phyloP scores from a whole-genome alignment of 768 basidiomycete species.

The Boletus rubescentipes region DNA sequence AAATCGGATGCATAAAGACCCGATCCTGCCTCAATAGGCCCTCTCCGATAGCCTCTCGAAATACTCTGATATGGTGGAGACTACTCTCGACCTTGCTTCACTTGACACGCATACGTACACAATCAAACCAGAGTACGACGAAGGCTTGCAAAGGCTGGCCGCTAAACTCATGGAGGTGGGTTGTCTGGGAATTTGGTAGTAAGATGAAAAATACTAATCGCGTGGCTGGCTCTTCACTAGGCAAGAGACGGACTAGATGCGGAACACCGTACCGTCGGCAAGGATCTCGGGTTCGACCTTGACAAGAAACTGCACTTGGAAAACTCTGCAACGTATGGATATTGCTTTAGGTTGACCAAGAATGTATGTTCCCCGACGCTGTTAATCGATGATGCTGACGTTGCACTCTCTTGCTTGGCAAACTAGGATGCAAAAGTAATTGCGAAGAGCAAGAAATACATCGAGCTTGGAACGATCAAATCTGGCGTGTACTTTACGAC shows the following conservation, averaged over 20 bases:
- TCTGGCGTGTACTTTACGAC: constrained; percentile 91
- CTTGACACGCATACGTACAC: constrained; percentile 85
- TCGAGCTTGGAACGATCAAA: constrained; percentile 82
- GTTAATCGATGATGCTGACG: background rate
- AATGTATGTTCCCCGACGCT: constrained; percentile 51
- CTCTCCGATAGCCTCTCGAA: constrained; percentile 62
- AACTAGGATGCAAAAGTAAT: constrained; percentile 77
- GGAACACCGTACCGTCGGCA: constrained; percentile 70
- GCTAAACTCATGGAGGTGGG: constrained; percentile 59
- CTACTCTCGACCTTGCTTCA: constrained; percentile 88
- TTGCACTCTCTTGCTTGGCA: background rate
- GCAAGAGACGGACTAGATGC: constrained; percentile 78
- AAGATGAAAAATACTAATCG: background rate
- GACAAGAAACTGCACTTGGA: constrained; percentile 97
- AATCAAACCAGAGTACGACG: constrained; percentile 91
- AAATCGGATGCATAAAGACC: background rate
- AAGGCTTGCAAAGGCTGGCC: constrained; percentile 64
- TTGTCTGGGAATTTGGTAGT: background rate
- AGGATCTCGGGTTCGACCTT: constrained; percentile 74
- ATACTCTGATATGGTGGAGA: constrained; percentile 93
- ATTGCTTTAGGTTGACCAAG: constrained; percentile 91
- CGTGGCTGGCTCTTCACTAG: constrained; percentile 22
- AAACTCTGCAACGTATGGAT: constrained; percentile 84
- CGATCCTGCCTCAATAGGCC: constrained; percentile 44
- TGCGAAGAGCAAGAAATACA: constrained; percentile 63